Base-by-base conservation (phyloP, 192 early-diverging fungal species). In the Thamnidium elegans region DNA sequence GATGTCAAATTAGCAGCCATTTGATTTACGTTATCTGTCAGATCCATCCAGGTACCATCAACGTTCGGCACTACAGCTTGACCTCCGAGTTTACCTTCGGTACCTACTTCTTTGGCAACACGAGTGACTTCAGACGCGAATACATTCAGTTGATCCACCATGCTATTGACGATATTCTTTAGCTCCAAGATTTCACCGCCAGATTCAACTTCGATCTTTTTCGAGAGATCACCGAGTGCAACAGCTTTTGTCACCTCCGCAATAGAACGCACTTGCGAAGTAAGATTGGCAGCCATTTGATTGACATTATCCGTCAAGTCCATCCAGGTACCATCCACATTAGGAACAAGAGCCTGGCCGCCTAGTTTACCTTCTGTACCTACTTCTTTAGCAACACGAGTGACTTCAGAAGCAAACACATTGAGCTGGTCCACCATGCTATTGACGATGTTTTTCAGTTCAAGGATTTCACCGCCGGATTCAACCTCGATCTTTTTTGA, bases 31-130 rank as follows among this genome's bases (percentile, higher is more conserved):
- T 76, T 78, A 32, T 81, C 82, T 9, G 79, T 81, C 7, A 84
- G 55, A 39, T 76, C 77, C 44, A 75, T 79, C 82, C 82, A 84
- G 2, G 67, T 65, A 30, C 77, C 77, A 11, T 39, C 77, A 0
- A 76, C 70, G 30, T 68, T 70, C 9, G 74, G 66, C 10, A 82
- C 81, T 3, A 62, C 65, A 36, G 84, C 87, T 65, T 87, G 87
- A 1, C 80, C 84, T 14, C 88, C 90, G 5, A 92, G 64, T 36
- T 73, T 77, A 4, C 90, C 90, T 60, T 88, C 82, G 13, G 86
- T 89, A 9, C 90, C 90, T 30, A 92, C 90, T 68, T 90, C 87
- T 7, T 74, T 70, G 0, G 90, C 87, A 7, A 92, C 87, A 54
- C 90, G 85, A 0, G 86, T 86, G 0, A 90, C 90, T 76, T 92